phyloP scores from a whole-genome alignment of 352 stramenopile genomes.

The Phytopythium ostracodes region DNA sequence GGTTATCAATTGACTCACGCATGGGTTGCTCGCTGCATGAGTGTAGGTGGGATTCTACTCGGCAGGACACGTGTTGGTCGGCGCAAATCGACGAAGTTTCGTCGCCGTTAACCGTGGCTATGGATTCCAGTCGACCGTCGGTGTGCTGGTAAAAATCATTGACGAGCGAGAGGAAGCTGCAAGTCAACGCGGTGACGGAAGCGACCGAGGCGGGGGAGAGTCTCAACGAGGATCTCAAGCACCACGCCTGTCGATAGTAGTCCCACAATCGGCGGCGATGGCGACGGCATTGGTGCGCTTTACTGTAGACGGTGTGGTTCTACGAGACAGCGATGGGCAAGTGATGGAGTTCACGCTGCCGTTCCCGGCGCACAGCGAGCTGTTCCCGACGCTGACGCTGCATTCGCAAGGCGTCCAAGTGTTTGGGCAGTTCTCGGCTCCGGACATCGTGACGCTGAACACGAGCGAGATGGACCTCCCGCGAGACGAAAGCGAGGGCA shows the following conservation, averaged over 20 bases:
- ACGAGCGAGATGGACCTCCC: slow-evolving; percentile 46
- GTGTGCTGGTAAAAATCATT: slow-evolving; percentile 62
- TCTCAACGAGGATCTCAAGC: background rate
- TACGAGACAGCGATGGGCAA: slow-evolving; percentile 46
- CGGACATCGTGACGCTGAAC: slow-evolving; percentile 55
- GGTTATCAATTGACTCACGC: background rate
- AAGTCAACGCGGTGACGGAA: slow-evolving; percentile 3
- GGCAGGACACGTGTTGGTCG: slow-evolving; percentile 69
- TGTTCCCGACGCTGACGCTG: slow-evolving; percentile 82
- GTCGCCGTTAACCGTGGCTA: slow-evolving; percentile 51
- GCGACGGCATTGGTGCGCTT: slow-evolving; percentile 57
- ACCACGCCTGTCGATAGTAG: slow-evolving; percentile 6
- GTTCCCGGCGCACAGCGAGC: slow-evolving; percentile 55
- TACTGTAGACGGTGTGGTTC: slow-evolving; percentile 59
- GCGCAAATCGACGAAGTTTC: slow-evolving; percentile 51
- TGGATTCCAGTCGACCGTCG: slow-evolving; percentile 63
- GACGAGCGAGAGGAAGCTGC: slow-evolving; percentile 25
- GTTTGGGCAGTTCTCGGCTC: slow-evolving; percentile 71
- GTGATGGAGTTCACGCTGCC: slow-evolving; percentile 58
- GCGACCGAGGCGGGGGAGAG: slow-evolving; percentile 5
- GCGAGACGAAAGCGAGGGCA: slow-evolving; percentile 17
- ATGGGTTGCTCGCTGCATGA: slow-evolving; percentile 1
- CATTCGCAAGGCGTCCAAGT: slow-evolving; percentile 80
- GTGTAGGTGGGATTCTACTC: slow-evolving; percentile 79
- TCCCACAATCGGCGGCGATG: slow-evolving; percentile 6